Base-by-base conservation (phyloP, 2,329 filamentous ascomycete genomes). In the Botrytis aclada region DNA sequence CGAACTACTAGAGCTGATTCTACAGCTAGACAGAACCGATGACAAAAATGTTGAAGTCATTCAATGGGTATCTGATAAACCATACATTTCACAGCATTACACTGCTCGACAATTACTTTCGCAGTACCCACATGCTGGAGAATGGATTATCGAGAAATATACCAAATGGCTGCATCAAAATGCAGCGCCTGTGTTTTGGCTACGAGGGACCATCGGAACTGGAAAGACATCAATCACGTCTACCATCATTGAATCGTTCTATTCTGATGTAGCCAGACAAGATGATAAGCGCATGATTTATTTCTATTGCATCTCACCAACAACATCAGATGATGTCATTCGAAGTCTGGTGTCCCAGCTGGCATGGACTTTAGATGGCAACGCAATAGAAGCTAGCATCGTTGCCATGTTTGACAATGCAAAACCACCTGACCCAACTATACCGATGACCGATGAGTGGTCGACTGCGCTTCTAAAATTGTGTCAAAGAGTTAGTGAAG, bases 251-350 rank as follows among this genome's bases (percentile, higher is more conserved):
- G 32, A 66, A 45, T 66, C 63, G 6, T 51, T 66, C 43, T 66
- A 66, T 51, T 66, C 63, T 34, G 43, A 51, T n/a, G 34, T 51
- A n/a, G 63, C 43, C 43, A 32, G 63, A 12, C 63, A 66, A 51
- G 32, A 51, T 51, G 63, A 66, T 32, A 22, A 37, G 12, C 43
- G 43, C 43, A 66, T 66, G 43, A 32, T 37, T n/a, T 66, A 51
- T 37, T 66, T 51, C 22, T 66, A 66, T 34, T 66, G 43, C 22
- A 66, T 66, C 22, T 66, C 63, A n/a, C 63, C 63, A 66, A 66
- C 43, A 66, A 66, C 63, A 37, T 51, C 63, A 47, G 25, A 32
- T n/a, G 32, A 66, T 16, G 43, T 66, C 20, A 51, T 66, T 37
- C 43, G 43, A 66, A 66, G 32, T 45, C 43, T 66, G 25, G 63